Evolutionary conservation across 345 rosid genomes (phyloP).

Genomic region (Hevea brasiliensis): DNA sequence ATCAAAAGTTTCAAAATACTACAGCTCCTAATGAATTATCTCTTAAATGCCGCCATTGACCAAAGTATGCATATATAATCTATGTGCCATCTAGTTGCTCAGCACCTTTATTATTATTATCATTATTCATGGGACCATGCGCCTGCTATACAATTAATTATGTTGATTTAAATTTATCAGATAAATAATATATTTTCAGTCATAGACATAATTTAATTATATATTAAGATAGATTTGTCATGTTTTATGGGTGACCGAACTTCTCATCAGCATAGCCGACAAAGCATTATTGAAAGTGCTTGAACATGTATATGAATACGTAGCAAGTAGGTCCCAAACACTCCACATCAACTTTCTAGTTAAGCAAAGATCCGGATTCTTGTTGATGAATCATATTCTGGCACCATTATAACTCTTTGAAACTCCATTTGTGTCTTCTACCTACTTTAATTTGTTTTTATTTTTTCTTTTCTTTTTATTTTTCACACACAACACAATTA

Average conservation of each 20-base stretch:
- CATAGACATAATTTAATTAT: too few relatives aligned
- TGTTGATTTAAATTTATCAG: too few relatives aligned
- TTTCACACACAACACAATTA: conserved; percentile 8
- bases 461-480: background rate
- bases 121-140: too few relatives aligned
- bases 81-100: too few relatives aligned
- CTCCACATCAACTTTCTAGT: conserved; percentile 63
- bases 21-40: background rate
- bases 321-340: conserved; percentile 40
- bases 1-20: background rate
- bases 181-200: too few relatives aligned
- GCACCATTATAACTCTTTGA: conserved; percentile 49
- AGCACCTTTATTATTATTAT: too few relatives aligned
- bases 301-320: conserved; percentile 21
- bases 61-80: too few relatives aligned
- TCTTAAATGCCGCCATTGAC: too few relatives aligned
- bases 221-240: conserved; percentile 35
- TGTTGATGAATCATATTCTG: conserved; percentile 71
- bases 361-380: conserved; percentile 68
- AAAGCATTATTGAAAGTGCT: conserved; percentile 70
- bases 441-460: conserved; percentile 41
- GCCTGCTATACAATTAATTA: too few relatives aligned
- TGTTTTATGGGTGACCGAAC: conserved; percentile 61
- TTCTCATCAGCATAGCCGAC: conserved; percentile 56
- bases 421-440: conserved; percentile 41